Conservation (phyloP, 306 rosid genomes). For the Cucumis hystrix region DNA sequence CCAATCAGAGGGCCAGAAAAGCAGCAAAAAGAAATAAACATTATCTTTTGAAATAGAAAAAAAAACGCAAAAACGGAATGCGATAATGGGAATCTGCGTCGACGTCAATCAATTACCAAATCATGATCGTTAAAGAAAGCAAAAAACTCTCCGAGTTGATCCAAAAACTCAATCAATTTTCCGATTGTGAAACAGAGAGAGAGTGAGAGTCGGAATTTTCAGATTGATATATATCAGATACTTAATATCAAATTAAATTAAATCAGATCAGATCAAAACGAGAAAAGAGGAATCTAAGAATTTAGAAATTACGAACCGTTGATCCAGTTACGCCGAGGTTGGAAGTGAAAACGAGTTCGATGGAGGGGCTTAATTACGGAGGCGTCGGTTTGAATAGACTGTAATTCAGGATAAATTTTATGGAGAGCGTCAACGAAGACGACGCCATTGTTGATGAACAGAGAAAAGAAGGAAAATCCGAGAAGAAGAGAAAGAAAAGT, state of each 20-base stretch:
- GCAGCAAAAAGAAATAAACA: background rate
- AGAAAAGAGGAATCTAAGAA: background rate
- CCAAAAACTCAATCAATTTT: background rate
- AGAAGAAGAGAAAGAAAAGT: slow-evolving; percentile 8
- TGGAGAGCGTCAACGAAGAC: slow-evolving; percentile 42
- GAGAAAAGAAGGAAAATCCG: slow-evolving; percentile 10
- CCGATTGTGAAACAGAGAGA: background rate
- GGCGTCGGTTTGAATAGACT: slow-evolving; percentile 19
- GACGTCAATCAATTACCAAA: background rate
- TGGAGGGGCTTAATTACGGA: slow-evolving; percentile 8
- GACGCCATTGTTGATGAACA: slow-evolving; percentile 18
- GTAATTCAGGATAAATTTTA: slow-evolving; percentile 18
- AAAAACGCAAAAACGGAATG: background rate
- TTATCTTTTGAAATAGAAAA: background rate
- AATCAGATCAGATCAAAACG: background rate
- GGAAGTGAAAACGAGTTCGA: slow-evolving; percentile 70
- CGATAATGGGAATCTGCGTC: background rate
- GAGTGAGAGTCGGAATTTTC: background rate
- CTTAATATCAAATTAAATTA: background rate
- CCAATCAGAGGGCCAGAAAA: background rate
- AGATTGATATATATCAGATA: background rate
- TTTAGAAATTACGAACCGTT: slow-evolving; percentile 32
- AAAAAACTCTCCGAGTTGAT: background rate
- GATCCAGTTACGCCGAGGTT: slow-evolving; percentile 63
- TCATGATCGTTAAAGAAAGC: background rate